Base-by-base conservation (phyloP, 768 basidiomycete genomes). In the Termitomyces titanicus region DNA sequence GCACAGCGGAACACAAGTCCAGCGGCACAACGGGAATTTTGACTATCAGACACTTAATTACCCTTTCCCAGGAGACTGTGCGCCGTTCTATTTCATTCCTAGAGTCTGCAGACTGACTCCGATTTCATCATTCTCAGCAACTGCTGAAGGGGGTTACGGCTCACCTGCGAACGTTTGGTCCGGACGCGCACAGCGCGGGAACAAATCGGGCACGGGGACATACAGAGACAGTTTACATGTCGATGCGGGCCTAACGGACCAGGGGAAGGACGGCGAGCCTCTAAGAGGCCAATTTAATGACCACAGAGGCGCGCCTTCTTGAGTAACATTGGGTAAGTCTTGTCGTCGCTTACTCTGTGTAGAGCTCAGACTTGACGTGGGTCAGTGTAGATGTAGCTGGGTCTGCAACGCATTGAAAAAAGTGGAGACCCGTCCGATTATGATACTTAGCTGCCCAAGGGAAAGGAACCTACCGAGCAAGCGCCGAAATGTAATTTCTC, bases 71-170 rank as follows among this genome's bases (percentile, higher is more conserved):
- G 56, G 58, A 15, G 59, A 63, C 27, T 42, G 61, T 63, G 25
- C 35, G 57, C 53, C 18, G 4, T 20, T 34, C 18, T 1, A 31
- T n/a, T 29, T 9, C 20, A 38, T 13, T 13, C 24, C 11, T 10
- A 31, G 13, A 5, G 10, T n/a, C 10, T 18, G 18, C 17, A 31
- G n/a, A 4, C 9, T 49, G 15, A 38, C 22, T 22, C 4, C 3
- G 10, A 10, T 51, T 13, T 29, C 17, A 18, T 35, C n/a, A n/a
- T 27, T 27, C 11, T 5, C 31, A 67, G 66, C 64, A 17, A 66
- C 65, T 12, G 59, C 68, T 3, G 64, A 63, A 35, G 68, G 66
- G 1, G 68, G 68, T 7, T 69, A 66, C 42, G 61, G 65, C 37
- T 59, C 63, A 4, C 22, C 63, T 13, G 33, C 47, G 31, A 64